phyloP scores from a whole-genome alignment of 1,284 basidiomycete species.

The Termitomyces sp. region DNA sequence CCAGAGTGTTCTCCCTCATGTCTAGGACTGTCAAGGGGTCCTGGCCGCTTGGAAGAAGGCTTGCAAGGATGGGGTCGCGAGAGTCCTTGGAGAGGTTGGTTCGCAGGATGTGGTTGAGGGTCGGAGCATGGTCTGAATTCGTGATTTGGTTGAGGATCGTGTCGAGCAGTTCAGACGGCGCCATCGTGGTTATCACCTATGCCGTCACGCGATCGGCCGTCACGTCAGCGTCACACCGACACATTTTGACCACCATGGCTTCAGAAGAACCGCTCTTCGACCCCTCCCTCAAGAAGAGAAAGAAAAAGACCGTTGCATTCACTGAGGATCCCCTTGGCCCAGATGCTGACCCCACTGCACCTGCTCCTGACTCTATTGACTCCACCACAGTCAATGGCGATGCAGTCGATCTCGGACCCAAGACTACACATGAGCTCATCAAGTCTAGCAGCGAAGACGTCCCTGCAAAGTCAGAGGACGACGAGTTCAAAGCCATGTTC shows the following conservation, averaged over 20 bases:
- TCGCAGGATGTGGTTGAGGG: constrained; percentile 39
- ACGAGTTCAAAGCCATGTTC: constrained; percentile 80
- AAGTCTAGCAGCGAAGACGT: constrained; percentile 40
- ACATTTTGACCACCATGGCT: constrained; percentile 5
- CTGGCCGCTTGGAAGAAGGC: constrained; percentile 43
- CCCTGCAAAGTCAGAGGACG: constrained; percentile 50
- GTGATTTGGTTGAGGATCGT: constrained; percentile 43
- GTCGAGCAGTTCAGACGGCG: constrained; percentile 24
- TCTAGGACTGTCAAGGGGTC: constrained; percentile 61
- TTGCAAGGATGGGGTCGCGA: constrained; percentile 43
- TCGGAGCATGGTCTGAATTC: constrained; percentile 28
- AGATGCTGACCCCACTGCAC: constrained; percentile 75
- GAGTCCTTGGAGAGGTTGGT: constrained; percentile 39
- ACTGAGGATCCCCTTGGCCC: constrained; percentile 78
- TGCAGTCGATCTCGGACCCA: constrained; percentile 66
- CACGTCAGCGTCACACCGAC: not conserved
- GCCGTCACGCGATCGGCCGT: not conserved
- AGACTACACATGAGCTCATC: constrained; percentile 72
- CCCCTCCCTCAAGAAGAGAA: constrained; percentile 9
- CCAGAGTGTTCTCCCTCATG: constrained; percentile 51
- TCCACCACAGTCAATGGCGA: constrained; percentile 62
- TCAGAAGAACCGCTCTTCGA: constrained; percentile 7
- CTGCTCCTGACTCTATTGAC: constrained; percentile 66
- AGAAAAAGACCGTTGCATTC: constrained; percentile 79
- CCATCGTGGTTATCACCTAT: not conserved